Evolutionary conservation across 169 alveolate genomes (phyloP).

Genomic region (Amoebophrya sp.): DNA sequence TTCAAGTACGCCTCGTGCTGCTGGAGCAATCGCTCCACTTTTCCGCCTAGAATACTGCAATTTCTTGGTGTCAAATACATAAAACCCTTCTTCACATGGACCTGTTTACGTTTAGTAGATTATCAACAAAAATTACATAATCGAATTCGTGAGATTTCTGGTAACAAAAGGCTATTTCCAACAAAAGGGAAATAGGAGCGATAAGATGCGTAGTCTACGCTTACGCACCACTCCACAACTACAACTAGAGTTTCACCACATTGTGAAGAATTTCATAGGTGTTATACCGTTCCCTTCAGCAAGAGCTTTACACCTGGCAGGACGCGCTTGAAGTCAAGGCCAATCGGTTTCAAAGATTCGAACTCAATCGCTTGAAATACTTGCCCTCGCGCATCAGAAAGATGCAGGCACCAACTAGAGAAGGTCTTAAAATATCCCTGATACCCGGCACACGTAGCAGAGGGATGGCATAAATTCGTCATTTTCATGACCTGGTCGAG

Average conservation of each 20-base stretch:
- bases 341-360: not conserved
- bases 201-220: too few species aligned
- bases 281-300: too few species aligned
- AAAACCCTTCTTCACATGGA: not conserved
- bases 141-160: too few species aligned
- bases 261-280: too few species aligned
- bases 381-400: not conserved
- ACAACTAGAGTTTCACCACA: too few species aligned
- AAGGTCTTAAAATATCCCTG: not conserved
- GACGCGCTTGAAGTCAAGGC: not conserved
- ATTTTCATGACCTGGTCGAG: not conserved
- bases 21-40: not conserved
- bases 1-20: not conserved
- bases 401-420: not conserved
- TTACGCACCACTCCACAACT: too few species aligned
- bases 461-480: not conserved
- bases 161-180: too few species aligned
- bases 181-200: too few species aligned
- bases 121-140: too few species aligned
- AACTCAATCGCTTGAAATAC: not conserved
- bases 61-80: not conserved
- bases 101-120: too few species aligned
- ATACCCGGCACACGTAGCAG: not conserved
- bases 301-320: not conserved
- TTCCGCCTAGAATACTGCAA: not conserved